Evolutionary conservation across 129 eudicot species (phyloP), one percentile per base, ranked within the genome.

Genomic region (Flaveria sonorensis): DNA sequence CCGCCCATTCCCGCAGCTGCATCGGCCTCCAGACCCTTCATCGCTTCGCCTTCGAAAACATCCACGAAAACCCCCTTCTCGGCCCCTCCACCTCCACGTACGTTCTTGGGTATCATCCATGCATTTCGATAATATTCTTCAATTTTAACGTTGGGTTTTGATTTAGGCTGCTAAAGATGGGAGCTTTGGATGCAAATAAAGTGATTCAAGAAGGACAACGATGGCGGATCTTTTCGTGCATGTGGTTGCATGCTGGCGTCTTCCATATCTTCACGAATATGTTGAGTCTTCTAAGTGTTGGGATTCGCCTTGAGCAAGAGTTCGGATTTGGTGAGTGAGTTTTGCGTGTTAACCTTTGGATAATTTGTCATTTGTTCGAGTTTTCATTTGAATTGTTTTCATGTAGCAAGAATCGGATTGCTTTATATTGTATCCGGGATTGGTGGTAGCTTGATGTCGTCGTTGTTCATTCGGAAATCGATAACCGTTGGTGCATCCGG

Each of bases 401-500:
- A 14, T 63, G 71, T 83, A 92, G 97, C 74, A 72, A 81, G 90
- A 46, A 82, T 90, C 11, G 98, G 98, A 45, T 64, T 78, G 75
- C 73, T 93, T 30, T 93, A 90, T 47, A 20, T 87, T 11, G 10
- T 90, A 52, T 84, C 97, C 11, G 98, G 97, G 16, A 51, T 93
- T 7, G 97, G 97, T 40, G 98, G 95, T 48, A 90, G 96, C 73
- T 43, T 93, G 75, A 21, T 84, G 32, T 90, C 97, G 2, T 61
- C 91, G 8, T 64, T 93, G 78, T 93, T 90, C 23, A 69, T 88
- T 14, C 81, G 85, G 5, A 79, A 73, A 28, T 77, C 82, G 2
- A 84, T 93, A 61, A 90, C 98, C 1, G 97, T 93, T 70, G 97
- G 98, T 71, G 97, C 98, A 50, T 93, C 98, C 0, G 98, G 98